Conservation (phyloP, 306 rosid species). For the Glycyrrhiza uralensis region DNA sequence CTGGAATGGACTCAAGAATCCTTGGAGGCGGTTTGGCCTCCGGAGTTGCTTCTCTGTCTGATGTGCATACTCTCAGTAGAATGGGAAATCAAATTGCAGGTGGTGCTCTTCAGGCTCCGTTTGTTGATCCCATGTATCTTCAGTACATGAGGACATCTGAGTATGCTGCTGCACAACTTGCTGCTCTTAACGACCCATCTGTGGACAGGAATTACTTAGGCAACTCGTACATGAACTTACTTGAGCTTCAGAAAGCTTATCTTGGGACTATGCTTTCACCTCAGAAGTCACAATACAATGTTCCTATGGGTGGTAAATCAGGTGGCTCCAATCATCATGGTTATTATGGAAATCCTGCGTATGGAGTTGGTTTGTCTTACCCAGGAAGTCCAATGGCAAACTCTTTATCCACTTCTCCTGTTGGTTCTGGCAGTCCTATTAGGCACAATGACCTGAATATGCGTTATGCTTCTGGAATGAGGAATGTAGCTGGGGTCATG, state of each 20-base stretch:
- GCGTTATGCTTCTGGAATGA: conserved; percentile 70
- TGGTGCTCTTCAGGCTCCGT: conserved; percentile 62
- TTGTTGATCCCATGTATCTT: conserved; percentile 72
- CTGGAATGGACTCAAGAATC: conserved; percentile 69
- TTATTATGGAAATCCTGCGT: conserved; percentile 74
- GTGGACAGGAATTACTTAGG: conserved; percentile 61
- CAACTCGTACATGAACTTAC: conserved; percentile 61
- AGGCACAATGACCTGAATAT: conserved; percentile 69
- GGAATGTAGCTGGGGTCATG: conserved; percentile 74
- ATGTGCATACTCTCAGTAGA: conserved; percentile 55
- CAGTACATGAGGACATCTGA: conserved; percentile 81
- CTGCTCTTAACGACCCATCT: conserved; percentile 66
- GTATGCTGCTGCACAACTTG: conserved; percentile 72
- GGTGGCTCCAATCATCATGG: conserved; percentile 70
- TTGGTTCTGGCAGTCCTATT: conserved; percentile 85
- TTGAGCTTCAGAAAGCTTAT: conserved; percentile 82
- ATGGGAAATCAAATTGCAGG: conserved; percentile 65
- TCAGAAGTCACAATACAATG: conserved; percentile 73
- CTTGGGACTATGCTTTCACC: conserved; percentile 63
- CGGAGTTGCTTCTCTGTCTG: conserved; percentile 56
- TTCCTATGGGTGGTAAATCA: conserved; percentile 57
- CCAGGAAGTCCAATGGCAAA: conserved; percentile 85
- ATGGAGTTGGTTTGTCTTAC: conserved; percentile 67
- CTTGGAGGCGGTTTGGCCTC: too few species aligned
- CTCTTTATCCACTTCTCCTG: conserved; percentile 67